Evolutionary conservation across 352 stramenopile species (phyloP).

Genomic region (Globisporangium alternatum): DNA sequence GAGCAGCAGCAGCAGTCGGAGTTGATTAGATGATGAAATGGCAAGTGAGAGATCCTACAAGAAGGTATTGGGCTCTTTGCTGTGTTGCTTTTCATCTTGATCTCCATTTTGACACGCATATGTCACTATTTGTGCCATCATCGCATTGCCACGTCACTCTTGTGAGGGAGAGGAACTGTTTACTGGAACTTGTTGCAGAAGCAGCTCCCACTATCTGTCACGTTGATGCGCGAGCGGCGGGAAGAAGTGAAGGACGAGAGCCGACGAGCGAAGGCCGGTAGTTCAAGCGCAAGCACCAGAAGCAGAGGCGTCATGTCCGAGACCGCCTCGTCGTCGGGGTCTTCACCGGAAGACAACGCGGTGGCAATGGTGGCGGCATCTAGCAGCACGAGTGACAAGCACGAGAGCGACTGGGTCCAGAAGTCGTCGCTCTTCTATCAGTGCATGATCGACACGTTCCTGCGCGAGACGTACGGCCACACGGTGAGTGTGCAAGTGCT

Average conservation of each 20-base stretch:
- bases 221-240: slow-evolving; percentile 1
- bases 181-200: background rate
- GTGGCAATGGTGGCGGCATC: background rate
- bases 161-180: background rate
- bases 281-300: background rate
- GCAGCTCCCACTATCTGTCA: slow-evolving; percentile 5
- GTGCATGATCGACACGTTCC: slow-evolving; percentile 33
- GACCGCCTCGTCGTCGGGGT: background rate
- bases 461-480: slow-evolving; percentile 60
- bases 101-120: background rate
- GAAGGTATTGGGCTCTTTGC: background rate
- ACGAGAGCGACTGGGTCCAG: slow-evolving; percentile 17
- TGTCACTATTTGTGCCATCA: background rate
- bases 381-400: background rate
- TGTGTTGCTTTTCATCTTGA: background rate
- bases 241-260: background rate
- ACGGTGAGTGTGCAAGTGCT: slow-evolving; percentile 52
- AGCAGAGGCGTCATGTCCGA: slow-evolving; percentile 1
- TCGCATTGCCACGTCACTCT: background rate
- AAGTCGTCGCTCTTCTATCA: slow-evolving; percentile 19
- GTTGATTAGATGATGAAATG: background rate
- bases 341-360: background rate
- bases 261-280: background rate
- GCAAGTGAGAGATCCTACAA: background rate
- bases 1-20: slow-evolving; percentile 3